Percentiles rank a stretch among this genome's conserved stretches.
These are phyloP conservation scores for Powellomyces hirtus DNA, from an alignment of 192 early-diverging fungal species.

Conservation along the genomic window DNA sequence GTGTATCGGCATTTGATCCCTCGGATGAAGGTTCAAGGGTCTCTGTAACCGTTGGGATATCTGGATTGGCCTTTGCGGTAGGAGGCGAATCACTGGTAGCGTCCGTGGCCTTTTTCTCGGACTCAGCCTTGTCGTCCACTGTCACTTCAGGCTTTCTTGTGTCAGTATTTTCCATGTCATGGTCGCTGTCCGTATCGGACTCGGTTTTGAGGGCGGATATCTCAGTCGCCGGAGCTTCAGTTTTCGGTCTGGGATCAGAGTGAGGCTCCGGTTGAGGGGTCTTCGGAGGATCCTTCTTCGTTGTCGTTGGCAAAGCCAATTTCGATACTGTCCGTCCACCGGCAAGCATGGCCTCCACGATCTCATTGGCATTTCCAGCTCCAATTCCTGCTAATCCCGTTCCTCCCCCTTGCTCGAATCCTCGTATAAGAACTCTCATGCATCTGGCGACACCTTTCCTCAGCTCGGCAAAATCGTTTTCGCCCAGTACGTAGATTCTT, in stretches of 20 bases:
- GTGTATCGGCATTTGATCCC: not conserved
- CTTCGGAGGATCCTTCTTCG: not conserved
- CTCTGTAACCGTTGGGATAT: not conserved
- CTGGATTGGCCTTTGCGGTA: not conserved
- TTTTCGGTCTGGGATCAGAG: not conserved
- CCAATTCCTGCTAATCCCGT: conserved; percentile 4
- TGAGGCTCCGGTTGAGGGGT: not conserved
- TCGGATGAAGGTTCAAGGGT: not conserved
- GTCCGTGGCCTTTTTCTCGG: not conserved
- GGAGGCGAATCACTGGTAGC: not conserved
- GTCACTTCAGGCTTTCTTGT: not conserved
- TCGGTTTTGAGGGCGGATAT: conserved; percentile 15
- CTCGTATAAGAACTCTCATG: conserved; percentile 75
- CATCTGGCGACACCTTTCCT: conserved; percentile 73
- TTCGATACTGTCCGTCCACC: not conserved
- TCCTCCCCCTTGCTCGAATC: conserved; percentile 59
- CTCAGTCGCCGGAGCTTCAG: not conserved
- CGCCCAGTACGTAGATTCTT: conserved; percentile 65
- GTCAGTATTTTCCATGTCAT: not conserved
- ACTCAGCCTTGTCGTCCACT: not conserved
- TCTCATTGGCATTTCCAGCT: conserved; percentile 11
- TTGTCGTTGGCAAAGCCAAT: not conserved
- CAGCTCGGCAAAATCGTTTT: conserved; percentile 69
- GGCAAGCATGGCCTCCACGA: not conserved
- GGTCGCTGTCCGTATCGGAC: conserved; percentile 16